Conservation (phyloP, 176 grass and related monocot species). For the Oryza glaberrima region DNA sequence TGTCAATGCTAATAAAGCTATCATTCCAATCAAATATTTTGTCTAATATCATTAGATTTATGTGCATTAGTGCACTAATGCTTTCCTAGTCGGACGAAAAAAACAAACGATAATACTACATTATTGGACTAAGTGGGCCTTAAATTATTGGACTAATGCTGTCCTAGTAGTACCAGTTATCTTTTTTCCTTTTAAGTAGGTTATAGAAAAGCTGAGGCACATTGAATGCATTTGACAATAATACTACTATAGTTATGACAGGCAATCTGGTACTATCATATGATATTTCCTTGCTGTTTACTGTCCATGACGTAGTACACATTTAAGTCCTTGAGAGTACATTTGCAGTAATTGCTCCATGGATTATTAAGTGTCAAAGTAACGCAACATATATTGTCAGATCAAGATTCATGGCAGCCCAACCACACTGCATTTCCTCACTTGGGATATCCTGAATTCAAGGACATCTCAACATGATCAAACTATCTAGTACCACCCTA, state of each 20-base stretch:
- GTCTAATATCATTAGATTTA: neutral
- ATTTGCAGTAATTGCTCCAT: slow-evolving; percentile 36
- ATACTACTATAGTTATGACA: slow-evolving; percentile 21
- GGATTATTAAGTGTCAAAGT: neutral
- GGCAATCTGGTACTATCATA: slow-evolving; percentile 19
- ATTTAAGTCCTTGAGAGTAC: slow-evolving; percentile 30
- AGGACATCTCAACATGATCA: neutral
- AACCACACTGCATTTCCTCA: neutral
- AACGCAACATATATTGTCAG: neutral
- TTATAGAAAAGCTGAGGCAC: slow-evolving; percentile 12
- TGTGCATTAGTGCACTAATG: slow-evolving; percentile 17
- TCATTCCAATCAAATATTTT: neutral
- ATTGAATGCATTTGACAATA: slow-evolving; percentile 46
- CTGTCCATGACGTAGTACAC: neutral
- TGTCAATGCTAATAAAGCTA: slow-evolving; percentile 4
- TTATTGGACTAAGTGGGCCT: slow-evolving; percentile 35
- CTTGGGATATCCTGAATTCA: neutral
- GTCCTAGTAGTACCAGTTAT: too few relatives aligned
- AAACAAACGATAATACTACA: slow-evolving; percentile 6
- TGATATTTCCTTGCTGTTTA: slow-evolving; percentile 11
- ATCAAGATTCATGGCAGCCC: neutral
- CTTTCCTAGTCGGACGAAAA: neutral
- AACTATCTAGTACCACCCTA: neutral
- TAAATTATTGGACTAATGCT: neutral
- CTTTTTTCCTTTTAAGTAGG: slow-evolving; percentile 34